These are phyloP conservation scores for Serpula lacrymans DNA, from an alignment of 768 basidiomycete genomes.

Conservation along the genomic window DNA sequence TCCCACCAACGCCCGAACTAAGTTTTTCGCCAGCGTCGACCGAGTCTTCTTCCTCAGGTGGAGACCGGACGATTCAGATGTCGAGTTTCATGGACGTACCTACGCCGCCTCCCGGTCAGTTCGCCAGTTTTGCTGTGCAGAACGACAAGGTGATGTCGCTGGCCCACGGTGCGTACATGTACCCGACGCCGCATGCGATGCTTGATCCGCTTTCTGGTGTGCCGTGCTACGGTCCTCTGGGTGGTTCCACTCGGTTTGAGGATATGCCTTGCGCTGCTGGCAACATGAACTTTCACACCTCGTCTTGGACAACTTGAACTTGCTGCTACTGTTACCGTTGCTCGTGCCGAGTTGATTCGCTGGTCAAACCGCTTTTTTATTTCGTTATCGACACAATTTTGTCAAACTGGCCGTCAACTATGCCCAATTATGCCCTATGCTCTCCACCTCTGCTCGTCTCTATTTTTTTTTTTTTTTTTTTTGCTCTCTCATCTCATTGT, in stretches of 20 bases:
- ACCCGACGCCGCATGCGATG: constrained; percentile 14
- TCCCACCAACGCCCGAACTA: constrained; percentile 55
- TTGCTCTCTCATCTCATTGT: constrained; percentile 8
- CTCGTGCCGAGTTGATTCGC: constrained; percentile 4
- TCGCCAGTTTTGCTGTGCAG: constrained; percentile 33
- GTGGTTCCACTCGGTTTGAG: constrained; percentile 8
- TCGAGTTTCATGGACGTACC: constrained; percentile 45
- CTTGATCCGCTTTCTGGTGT: background rate
- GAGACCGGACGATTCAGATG: constrained; percentile 58
- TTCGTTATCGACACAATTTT: constrained; percentile 5
- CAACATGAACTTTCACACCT: too few species aligned
- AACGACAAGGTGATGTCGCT: constrained; percentile 28
- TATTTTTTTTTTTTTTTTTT: constrained; percentile 15
- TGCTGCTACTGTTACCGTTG: constrained; percentile 7
- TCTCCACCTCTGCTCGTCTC: constrained; percentile 17
- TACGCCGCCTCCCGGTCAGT: constrained; percentile 33
- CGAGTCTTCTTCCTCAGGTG: constrained; percentile 46
- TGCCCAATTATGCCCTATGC: constrained; percentile 6
- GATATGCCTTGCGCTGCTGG: constrained; percentile 12
- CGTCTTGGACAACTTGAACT: too few species aligned
- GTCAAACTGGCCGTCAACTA: background rate
- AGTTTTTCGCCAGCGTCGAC: constrained; percentile 60
- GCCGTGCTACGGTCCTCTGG: background rate
- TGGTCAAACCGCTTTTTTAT: constrained; percentile 4
- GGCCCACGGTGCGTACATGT: constrained; percentile 16